Base-by-base conservation (phyloP, 441 rosid species). In the Gossypium schwendimanii region DNA sequence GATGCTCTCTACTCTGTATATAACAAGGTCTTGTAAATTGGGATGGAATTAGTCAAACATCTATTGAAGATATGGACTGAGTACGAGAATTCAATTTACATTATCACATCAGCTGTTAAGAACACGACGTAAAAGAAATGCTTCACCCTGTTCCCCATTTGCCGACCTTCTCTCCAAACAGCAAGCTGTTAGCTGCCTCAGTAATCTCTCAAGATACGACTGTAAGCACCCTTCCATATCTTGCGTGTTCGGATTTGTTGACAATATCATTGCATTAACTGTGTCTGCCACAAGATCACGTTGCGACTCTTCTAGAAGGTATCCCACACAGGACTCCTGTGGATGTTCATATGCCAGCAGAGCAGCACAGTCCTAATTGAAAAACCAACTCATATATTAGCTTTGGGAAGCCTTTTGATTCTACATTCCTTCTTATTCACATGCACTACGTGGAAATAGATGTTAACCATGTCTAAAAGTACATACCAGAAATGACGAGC, bases 201-300 rank as follows among this genome's bases (percentile, higher is more conserved):
- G 86, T 71, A 92, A 75, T 67, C 82, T 81, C 81, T 94, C 95
- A 1, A 92, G 87, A 80, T 76, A 76, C 2, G 94, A 86, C 66
- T 73, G 84, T 79, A 82, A 64, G 85, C 86, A 85, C 54, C 85
- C 82, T 72, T 74, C 79, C 45, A 57, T 33, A 81, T 83, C 84
- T 69, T 85, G 87, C 77, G 76, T 70, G 15, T 85, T 83, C 14
- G 94, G 94, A 73, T 91, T 89, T 54, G 89, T 84, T 21, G 83
- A 87, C 81, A 94, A 75, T 71, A 94, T 82, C 85, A 89, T 88
- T 3, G 91, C 91, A 70, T 94, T 94, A 65, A 92, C 90, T 0
- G 88, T 80, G 78, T 94, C 98, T 0, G 98, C 98, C 71, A 94
- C 97, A 62, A 89, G 73, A 76, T 94, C 98, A 11, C 91, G 87